Evolutionary conservation across 345 rosid genomes (phyloP).

Genomic region (Eucalyptus sp.): DNA sequence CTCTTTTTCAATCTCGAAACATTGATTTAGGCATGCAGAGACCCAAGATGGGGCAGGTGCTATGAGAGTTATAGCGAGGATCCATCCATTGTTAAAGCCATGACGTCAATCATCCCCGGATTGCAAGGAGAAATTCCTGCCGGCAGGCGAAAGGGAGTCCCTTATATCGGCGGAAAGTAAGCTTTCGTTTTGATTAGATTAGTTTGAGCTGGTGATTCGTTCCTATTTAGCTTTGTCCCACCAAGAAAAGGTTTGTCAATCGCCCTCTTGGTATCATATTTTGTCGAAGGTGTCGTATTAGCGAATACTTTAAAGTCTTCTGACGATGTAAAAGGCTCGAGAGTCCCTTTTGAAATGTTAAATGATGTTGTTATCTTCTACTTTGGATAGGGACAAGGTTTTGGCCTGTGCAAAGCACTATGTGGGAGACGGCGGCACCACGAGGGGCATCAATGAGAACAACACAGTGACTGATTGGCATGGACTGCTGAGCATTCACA

Average conservation of each 20-base stretch:
- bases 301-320: not conserved
- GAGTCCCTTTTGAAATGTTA: not conserved
- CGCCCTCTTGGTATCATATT: not conserved
- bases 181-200: not conserved
- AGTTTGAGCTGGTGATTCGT: not conserved
- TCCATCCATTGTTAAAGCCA: conserved; percentile 30
- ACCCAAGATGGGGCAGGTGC: conserved; percentile 63
- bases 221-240: not conserved
- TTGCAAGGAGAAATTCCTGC: conserved; percentile 56
- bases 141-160: conserved; percentile 25
- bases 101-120: conserved; percentile 55
- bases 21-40: conserved; percentile 48
- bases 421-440: conserved; percentile 77
- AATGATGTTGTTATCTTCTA: too few relatives aligned
- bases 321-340: not conserved
- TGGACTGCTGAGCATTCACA: conserved; percentile 44
- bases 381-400: conserved; percentile 37
- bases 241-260: not conserved
- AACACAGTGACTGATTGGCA: conserved; percentile 23
- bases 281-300: not conserved
- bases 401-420: conserved; percentile 85
- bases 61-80: conserved; percentile 78
- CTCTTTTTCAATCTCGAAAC: not conserved
- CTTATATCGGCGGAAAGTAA: conserved; percentile 55
- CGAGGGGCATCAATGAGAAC: conserved; percentile 55